A percentile compares a stretch with the other conserved stretches of the same genome.
These are phyloP conservation scores for Pholiota adiposa DNA, from an alignment of 1,284 basidiomycete species.

Conservation along the genomic window DNA sequence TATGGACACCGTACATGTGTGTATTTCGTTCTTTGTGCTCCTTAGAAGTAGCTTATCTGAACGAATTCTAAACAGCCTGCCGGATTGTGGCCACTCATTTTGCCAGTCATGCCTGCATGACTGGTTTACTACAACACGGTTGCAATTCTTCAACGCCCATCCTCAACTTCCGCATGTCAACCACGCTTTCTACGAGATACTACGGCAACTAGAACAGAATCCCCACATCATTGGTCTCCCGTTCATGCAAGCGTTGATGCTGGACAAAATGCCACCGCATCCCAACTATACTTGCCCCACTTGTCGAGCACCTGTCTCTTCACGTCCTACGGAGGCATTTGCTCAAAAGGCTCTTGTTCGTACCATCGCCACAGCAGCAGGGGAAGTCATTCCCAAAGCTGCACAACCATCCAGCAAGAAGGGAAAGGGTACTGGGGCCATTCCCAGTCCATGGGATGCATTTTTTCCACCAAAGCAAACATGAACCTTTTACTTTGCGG, in stretches of 20 bases:
- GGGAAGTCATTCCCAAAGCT: conserved; percentile 48
- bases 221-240: conserved; percentile 25
- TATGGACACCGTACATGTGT: conserved; percentile 70
- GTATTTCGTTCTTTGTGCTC: conserved; percentile 26
- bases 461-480: conserved; percentile 47
- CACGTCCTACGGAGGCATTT: conserved; percentile 61
- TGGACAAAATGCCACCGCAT: conserved; percentile 29
- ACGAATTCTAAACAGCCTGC: conserved; percentile 42
- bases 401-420: conserved; percentile 12
- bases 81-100: conserved; percentile 72
- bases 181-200: background rate
- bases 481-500: conserved; percentile 3
- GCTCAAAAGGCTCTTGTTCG: conserved; percentile 59
- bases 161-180: conserved; percentile 37
- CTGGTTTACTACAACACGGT: conserved; percentile 63
- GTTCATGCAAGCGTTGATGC: conserved; percentile 29
- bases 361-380: conserved; percentile 47
- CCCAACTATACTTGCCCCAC: conserved; percentile 69
- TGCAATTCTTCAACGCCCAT: conserved; percentile 50
- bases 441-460: conserved; percentile 49
- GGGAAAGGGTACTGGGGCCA: conserved; percentile 24
- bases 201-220: conserved; percentile 14
- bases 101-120: conserved; percentile 65
- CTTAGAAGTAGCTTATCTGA: conserved; percentile 11
- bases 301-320: conserved; percentile 54